Evolutionary conservation across 1,284 basidiomycete species (phyloP), one percentile per base, ranked within the genome.

Genomic region (Cystobasidium sp.): DNA sequence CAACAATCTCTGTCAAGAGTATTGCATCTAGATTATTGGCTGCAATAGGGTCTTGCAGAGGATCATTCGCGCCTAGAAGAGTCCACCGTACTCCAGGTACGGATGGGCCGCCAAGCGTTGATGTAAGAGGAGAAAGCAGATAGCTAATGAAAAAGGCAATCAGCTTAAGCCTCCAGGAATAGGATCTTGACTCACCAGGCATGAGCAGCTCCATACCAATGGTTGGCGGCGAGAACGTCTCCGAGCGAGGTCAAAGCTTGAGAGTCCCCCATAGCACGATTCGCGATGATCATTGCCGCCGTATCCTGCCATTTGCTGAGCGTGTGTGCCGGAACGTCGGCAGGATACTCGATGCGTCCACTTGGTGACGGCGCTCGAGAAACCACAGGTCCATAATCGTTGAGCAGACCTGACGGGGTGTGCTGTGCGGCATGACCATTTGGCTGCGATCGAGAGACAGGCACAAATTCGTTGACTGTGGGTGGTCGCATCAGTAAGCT

Each of bases 1-100:
- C 97, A 9, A 90, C 85, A 52, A 98, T 90, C 84, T 99, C 97
- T 6, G 94, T 90, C 78, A 97, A 88, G 76, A 97, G 88, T 74
- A 94, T 86, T 7, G 89, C 84, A 81, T 98, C 95, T 9, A 87
- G 83, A 80, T 95, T 89, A 79, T 87, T 88, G 79, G 86, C 84
- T 79, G 89, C 90, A 47, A 83, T 85, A 0, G 87, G 84, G 68
- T 83, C 84, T 16, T 80, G 79, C 53, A 84, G 84, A 0, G 89
- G 90, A 80, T 84, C 88, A 61, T 85, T 86, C 31, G 88, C 86
- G 12, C 91, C 91, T 46, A 92, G 81, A 31, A 94, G 83, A 69
- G 52, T 43, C 62, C 59, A 68, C 53, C 67, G 64, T 37, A 43
- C 39, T 56, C 51, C 76, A 1, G 82, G 75, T 53, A 78, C 78